Conservation (phyloP, 78 protist genomes). For the Tieghemostelium lacteum region DNA sequence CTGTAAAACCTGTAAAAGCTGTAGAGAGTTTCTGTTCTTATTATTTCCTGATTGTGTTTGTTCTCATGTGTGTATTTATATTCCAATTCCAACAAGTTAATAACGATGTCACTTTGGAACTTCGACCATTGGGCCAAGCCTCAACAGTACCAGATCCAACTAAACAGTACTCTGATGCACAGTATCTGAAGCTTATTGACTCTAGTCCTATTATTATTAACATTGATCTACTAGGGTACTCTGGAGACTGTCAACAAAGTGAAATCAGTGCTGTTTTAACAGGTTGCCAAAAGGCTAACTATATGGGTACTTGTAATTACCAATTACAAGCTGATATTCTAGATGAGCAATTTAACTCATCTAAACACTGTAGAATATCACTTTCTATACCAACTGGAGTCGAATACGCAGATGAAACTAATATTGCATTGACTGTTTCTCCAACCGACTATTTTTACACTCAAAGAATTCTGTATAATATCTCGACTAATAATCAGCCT, state of each 20-base stretch:
- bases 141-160: constrained; percentile 3
- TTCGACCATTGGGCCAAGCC: constrained; percentile 52
- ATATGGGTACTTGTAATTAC: constrained; percentile 57
- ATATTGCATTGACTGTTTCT: constrained; percentile 2
- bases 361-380: constrained; percentile 21
- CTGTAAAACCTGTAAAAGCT: constrained; percentile 60
- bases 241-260: constrained; percentile 8
- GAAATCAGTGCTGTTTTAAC: not conserved
- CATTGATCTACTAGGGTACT: constrained; percentile 40
- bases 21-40: constrained; percentile 60
- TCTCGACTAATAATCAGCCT: constrained; percentile 20
- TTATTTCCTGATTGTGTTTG: constrained; percentile 37
- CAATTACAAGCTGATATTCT: not conserved
- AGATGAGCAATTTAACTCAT: not conserved
- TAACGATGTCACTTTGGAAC: constrained; percentile 16
- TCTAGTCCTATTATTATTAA: constrained; percentile 18
- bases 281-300: constrained; percentile 51
- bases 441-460: constrained; percentile 48
- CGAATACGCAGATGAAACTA: constrained; percentile 29
- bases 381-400: not conserved
- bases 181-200: constrained; percentile 47
- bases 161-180: constrained; percentile 13
- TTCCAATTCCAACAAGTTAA: constrained; percentile 62
- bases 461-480: constrained; percentile 52
- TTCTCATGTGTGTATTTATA: constrained; percentile 43